Base-by-base conservation (phyloP, 345 rosid species). In the Anacardium occidentale region DNA sequence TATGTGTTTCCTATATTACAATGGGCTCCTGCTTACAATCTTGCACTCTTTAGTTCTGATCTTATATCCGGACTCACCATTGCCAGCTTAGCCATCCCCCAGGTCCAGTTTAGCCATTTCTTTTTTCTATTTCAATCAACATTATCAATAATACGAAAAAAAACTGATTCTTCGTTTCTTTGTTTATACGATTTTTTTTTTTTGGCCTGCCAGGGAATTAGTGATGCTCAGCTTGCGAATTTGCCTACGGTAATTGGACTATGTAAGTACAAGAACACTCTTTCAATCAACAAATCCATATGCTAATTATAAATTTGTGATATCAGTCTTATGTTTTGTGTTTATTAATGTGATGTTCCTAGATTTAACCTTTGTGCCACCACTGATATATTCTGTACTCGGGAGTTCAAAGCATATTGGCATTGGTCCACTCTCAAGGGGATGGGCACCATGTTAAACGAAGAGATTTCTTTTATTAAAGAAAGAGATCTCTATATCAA, bases 331-430 rank as follows among this genome's bases (percentile, higher is more conserved):
- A 34, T 34, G 3, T 29, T 29, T 29, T 29, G 32, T 29, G 3
- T 1, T 29, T 29, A 29, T 29, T 29, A 29, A n/a, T 29, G 40
- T 34, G 40, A 34, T 34, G 40, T 24, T 37, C 55, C 50, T 60
- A 87, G 91, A 85, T 64, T 79, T 83, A 54, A 85, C 87, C 75
- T 85, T 87, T 64, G 88, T 87, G 74, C 91, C 91, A 32, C 87
- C 88, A 21, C 73, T 85, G 58, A 71, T 87, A 58, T 85, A 85
- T 42, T 78, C 91, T 5, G 70, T 83, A 70, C 63, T 85, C 78
- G 91, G 91, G 29, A 87, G 85, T 71, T 87, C 91, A 40, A 79
- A 69, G 64, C 84, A 87, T 57, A 53, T 83, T 14, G 91, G 81
- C 21, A 74, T 87, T 5, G 87, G 91, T 20, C 87, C 88, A 5